Percentiles rank a stretch among this genome's conserved stretches.
phyloP scores from a whole-genome alignment of 2,329 filamentous ascomycete species.

The Didymella glomerata region DNA sequence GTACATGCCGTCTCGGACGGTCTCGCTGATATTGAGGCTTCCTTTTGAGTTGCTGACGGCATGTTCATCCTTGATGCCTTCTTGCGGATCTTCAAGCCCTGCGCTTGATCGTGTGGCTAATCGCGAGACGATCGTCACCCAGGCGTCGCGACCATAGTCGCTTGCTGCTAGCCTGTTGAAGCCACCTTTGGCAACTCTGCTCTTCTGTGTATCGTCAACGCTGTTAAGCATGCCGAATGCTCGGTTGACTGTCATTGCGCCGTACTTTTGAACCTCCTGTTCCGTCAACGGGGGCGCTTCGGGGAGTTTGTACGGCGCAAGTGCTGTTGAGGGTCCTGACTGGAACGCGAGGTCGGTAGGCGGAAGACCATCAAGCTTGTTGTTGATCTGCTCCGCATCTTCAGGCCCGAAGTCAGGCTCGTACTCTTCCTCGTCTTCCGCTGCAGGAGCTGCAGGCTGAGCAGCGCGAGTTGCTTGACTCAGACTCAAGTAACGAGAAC shows the following conservation, averaged over 20 bases:
- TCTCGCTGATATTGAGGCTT: slow-evolving; percentile 65
- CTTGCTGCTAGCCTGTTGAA: slow-evolving; percentile 86
- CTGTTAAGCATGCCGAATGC: slow-evolving; percentile 81
- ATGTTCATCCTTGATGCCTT: slow-evolving; percentile 66
- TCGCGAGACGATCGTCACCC: slow-evolving; percentile 86
- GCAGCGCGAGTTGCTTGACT: slow-evolving; percentile 41
- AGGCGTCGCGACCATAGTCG: slow-evolving; percentile 84
- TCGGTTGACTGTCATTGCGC: slow-evolving; percentile 75
- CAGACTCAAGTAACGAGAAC: slow-evolving; percentile 53
- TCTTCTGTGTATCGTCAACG: slow-evolving; percentile 67
- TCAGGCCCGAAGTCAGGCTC: slow-evolving; percentile 87
- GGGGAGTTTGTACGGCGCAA: slow-evolving; percentile 81
- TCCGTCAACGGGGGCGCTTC: slow-evolving; percentile 76
- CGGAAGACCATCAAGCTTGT: slow-evolving; percentile 77
- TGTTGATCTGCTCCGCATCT: slow-evolving; percentile 77
- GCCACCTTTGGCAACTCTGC: slow-evolving; percentile 69
- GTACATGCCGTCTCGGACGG: slow-evolving; percentile 82
- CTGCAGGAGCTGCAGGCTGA: slow-evolving; percentile 40
- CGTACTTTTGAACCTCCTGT: slow-evolving; percentile 75
- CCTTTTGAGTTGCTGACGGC: slow-evolving; percentile 37
- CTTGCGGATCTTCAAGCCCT: slow-evolving; percentile 75
- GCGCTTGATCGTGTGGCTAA: slow-evolving; percentile 81
- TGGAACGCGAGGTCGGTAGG: slow-evolving; percentile 62
- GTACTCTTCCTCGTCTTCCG: slow-evolving; percentile 84
- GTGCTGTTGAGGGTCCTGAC: slow-evolving; percentile 43